Evolutionary conservation across 2,329 filamentous ascomycete species (phyloP).

Genomic region (Hypomyces perniciosus): DNA sequence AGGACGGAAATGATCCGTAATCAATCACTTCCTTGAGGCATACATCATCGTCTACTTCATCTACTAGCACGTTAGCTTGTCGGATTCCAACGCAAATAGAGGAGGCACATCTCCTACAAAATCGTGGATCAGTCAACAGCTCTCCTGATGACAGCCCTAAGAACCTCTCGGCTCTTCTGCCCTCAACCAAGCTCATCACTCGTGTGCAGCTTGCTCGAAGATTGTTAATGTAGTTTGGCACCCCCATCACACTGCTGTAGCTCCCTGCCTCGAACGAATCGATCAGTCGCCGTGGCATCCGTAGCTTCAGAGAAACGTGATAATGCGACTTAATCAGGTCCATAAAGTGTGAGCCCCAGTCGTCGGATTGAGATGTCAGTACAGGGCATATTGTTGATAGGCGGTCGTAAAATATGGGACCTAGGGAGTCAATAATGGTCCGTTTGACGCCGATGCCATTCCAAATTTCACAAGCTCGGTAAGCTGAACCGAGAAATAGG

Average conservation of each 20-base stretch:
- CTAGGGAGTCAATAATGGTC: slow-evolving; percentile 51
- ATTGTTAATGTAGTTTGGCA: slow-evolving; percentile 38
- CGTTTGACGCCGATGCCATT: slow-evolving; percentile 48
- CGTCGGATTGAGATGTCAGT: slow-evolving; percentile 28
- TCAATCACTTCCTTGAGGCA: slow-evolving; percentile 41
- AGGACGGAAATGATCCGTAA: slow-evolving; percentile 46
- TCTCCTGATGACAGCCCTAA: slow-evolving; percentile 35
- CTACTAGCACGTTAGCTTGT: slow-evolving; percentile 25
- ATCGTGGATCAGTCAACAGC: slow-evolving; percentile 39
- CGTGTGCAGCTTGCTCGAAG: slow-evolving; percentile 46
- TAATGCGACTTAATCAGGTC: slow-evolving; percentile 43
- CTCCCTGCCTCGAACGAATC: slow-evolving; percentile 45
- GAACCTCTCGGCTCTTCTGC: slow-evolving; percentile 40
- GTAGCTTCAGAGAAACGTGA: slow-evolving; percentile 38
- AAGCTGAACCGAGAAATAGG: slow-evolving; percentile 43
- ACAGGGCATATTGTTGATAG: slow-evolving; percentile 45
- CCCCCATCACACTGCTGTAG: slow-evolving; percentile 45
- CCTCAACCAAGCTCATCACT: slow-evolving; percentile 47
- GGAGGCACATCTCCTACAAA: slow-evolving; percentile 33
- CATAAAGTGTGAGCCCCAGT: slow-evolving; percentile 30
- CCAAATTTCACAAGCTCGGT: slow-evolving; percentile 44
- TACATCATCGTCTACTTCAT: slow-evolving; percentile 34
- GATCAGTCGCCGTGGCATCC: slow-evolving; percentile 35
- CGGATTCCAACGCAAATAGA: rapidly evolving
- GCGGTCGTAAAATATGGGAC: slow-evolving; percentile 49